These are phyloP conservation scores for Termitomyces sp. DNA, from an alignment of 768 basidiomycete genomes.

Conservation along the genomic window DNA sequence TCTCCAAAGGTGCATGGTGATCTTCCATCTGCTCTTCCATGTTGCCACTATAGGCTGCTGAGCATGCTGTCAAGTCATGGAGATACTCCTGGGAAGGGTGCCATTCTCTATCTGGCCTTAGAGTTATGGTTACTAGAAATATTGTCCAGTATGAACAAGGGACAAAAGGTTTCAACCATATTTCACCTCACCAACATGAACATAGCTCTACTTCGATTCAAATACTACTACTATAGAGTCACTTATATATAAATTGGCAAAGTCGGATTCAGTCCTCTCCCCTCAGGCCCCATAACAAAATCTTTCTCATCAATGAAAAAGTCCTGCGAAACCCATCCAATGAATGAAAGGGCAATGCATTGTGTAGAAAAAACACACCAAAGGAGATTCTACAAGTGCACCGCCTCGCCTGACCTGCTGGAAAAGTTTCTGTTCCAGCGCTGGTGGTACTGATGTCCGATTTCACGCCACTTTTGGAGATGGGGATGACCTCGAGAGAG, in stretches of 20 bases:
- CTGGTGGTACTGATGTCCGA: conserved; percentile 58
- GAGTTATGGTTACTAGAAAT: no score
- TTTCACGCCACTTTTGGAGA: conserved; percentile 49
- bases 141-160: no score
- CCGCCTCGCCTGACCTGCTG: conserved; percentile 19
- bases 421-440: conserved; percentile 44
- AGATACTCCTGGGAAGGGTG: no score
- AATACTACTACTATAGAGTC: neutral
- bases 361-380: no score
- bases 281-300: conserved; percentile 64
- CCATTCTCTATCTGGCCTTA: no score
- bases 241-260: conserved; percentile 69
- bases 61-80: no score
- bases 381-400: conserved; percentile 68
- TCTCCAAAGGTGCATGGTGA: no score
- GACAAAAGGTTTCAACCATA: no score
- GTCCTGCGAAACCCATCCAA: conserved; percentile 40
- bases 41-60: no score
- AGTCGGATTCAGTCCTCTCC: conserved; percentile 70
- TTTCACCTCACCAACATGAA: no score
- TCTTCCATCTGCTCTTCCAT: no score
- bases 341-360: neutral
- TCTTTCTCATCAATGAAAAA: conserved; percentile 80
- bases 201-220: no score
- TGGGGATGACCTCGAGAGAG: conserved; percentile 53